Percentiles rank a stretch among this genome's conserved stretches.
Conservation (phyloP, 345 rosid species). For the Punica granatum region DNA sequence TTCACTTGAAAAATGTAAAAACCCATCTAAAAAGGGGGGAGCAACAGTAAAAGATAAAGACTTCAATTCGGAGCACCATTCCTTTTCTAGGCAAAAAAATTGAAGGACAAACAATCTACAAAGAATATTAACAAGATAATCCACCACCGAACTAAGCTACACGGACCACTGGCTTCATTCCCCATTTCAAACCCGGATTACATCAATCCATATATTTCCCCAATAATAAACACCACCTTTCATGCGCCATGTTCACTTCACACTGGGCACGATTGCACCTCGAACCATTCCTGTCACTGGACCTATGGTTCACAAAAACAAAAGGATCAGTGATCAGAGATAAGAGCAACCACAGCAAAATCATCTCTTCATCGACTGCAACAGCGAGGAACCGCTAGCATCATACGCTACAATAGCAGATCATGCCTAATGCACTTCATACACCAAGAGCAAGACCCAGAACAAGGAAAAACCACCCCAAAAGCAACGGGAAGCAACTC, state of each 20-base stretch:
- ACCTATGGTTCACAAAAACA: neutral
- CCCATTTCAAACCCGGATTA: neutral
- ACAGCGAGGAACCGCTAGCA: neutral
- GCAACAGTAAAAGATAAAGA: no score
- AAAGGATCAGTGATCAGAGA: neutral
- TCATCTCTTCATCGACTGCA: neutral
- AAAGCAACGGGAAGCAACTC: neutral
- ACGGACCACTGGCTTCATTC: conserved; percentile 10
- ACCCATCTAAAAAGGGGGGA: neutral
- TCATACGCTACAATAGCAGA: no score
- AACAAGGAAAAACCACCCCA: neutral
- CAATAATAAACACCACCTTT: neutral
- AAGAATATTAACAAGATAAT: conserved; percentile 4
- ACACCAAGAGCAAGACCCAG: neutral
- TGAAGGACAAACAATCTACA: neutral
- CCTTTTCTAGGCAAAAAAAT: neutral
- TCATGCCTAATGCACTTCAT: neutral
- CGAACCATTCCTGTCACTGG: neutral
- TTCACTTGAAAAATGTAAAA: neutral
- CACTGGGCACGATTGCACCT: neutral
- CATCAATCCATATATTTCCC: neutral
- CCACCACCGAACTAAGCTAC: conserved; percentile 3
- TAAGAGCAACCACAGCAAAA: neutral
- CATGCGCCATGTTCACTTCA: neutral
- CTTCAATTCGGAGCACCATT: neutral